A percentile compares a stretch with the other conserved stretches of the same genome.
phyloP scores from a whole-genome alignment of 441 rosid species.

The Populus hybrid region DNA sequence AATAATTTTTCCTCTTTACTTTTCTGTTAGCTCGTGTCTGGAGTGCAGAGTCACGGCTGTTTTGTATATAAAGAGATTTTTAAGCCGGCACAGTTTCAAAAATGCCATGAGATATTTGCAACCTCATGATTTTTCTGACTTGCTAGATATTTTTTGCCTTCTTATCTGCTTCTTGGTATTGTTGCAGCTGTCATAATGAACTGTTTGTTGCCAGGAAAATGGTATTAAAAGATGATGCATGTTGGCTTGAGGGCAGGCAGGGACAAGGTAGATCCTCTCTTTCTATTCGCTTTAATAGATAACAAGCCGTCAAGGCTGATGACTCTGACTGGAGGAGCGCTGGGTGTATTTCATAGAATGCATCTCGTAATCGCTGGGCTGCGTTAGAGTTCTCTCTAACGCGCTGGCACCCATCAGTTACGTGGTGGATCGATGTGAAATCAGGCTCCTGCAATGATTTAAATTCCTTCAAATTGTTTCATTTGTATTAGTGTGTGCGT shows the following conservation, averaged over 20 bases:
- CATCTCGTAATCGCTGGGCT: not conserved
- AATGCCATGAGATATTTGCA: conserved; percentile 31
- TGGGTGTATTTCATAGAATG: not conserved
- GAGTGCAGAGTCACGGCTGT: conserved; percentile 49
- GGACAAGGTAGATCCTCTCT: not conserved
- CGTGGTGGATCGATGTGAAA: not conserved
- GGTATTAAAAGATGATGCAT: conserved; percentile 17
- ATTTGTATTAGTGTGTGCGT: not conserved
- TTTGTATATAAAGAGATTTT: conserved; percentile 48
- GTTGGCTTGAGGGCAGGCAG: not conserved
- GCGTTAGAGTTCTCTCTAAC: not conserved
- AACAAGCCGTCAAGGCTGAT: not conserved
- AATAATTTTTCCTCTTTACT: conserved; percentile 24
- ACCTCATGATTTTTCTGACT: not conserved
- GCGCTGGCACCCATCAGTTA: not conserved
- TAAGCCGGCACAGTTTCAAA: conserved; percentile 34
- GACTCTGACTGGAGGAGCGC: not conserved
- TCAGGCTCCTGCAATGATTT: not conserved
- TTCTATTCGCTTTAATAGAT: not conserved
- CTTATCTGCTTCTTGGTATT: not conserved
- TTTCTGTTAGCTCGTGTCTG: conserved; percentile 14
- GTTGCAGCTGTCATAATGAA: conserved; percentile 10
- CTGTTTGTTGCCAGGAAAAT: conserved; percentile 18
- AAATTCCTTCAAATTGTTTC: not conserved
- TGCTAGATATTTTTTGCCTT: not conserved